Conservation (phyloP, 495 filamentous ascomycete genomes). For the Evansstolkia leycettana region DNA sequence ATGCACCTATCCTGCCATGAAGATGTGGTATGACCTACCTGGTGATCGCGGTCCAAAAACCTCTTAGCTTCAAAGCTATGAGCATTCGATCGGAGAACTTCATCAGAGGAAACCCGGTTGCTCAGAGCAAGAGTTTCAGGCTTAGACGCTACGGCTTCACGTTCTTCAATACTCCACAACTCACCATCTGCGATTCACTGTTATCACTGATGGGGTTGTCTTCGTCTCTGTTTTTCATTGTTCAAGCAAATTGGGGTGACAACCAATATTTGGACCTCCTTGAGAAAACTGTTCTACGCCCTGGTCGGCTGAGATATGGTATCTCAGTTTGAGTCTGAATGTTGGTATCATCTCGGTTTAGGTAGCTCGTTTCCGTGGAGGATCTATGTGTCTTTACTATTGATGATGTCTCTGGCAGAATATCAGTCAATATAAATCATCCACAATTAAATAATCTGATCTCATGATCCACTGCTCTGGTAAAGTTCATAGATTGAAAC, state of each 20-base stretch:
- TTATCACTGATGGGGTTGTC: neutral
- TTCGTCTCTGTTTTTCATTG: constrained; percentile 6
- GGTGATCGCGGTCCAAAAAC: constrained; percentile 10
- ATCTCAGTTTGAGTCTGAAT: constrained; percentile 15
- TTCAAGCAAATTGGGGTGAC: constrained; percentile 6
- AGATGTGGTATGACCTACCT: constrained; percentile 13
- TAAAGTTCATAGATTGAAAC: too few relatives aligned
- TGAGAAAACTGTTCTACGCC: constrained; percentile 8
- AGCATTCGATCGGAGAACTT: too few relatives aligned
- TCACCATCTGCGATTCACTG: too few relatives aligned
- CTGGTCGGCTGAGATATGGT: constrained; percentile 12
- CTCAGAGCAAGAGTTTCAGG: neutral
- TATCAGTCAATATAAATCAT: neutral
- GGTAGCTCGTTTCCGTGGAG: constrained; percentile 9
- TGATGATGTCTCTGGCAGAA: neutral
- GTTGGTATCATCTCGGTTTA: constrained; percentile 13
- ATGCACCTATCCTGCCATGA: constrained; percentile 16
- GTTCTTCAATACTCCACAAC: too few relatives aligned
- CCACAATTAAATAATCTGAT: too few relatives aligned
- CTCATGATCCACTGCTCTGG: too few relatives aligned
- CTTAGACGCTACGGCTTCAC: too few relatives aligned
- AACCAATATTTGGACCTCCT: constrained; percentile 8
- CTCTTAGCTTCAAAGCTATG: constrained; percentile 4
- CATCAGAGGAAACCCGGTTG: too few relatives aligned
- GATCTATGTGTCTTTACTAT: constrained; percentile 5